A percentile compares a stretch with the other conserved stretches of the same genome.
Evolutionary conservation across 306 rosid genomes (phyloP).

Genomic region (Castanea sativa): DNA sequence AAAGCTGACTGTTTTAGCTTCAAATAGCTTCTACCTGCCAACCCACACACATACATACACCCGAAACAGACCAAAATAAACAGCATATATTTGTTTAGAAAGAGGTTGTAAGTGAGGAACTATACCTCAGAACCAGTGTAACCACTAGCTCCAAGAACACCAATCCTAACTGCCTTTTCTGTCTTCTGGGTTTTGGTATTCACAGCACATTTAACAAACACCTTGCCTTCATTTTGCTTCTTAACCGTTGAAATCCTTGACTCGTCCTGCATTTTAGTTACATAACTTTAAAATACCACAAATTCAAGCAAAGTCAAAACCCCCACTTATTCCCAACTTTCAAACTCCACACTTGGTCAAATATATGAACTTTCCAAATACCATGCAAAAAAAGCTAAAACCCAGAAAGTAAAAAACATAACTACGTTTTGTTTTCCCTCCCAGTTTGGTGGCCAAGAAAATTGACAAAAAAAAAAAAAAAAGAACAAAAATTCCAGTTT

Average conservation of each 20-base stretch:
- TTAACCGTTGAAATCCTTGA: slow-evolving; percentile 15
- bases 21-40: background rate
- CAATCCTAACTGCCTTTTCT: slow-evolving; percentile 64
- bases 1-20: background rate
- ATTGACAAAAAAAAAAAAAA: background rate
- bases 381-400: background rate
- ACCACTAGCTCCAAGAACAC: slow-evolving; percentile 99
- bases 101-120: background rate
- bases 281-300: background rate
- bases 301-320: background rate
- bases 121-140: slow-evolving; percentile 96
- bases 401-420: background rate
- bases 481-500: background rate
- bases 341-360: background rate
- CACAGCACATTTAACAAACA: slow-evolving; percentile 55
- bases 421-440: background rate
- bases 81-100: background rate
- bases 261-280: slow-evolving; percentile 23
- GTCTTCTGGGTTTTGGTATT: slow-evolving; percentile 37
- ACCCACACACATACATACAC: background rate
- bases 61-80: background rate
- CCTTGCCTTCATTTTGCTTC: slow-evolving; percentile 42
- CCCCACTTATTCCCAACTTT: background rate
- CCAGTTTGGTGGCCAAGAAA: background rate
- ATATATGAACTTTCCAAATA: background rate